These are phyloP conservation scores for Escovopsis sp. DNA, from an alignment of 2,329 filamentous ascomycete species.

Conservation along the genomic window DNA sequence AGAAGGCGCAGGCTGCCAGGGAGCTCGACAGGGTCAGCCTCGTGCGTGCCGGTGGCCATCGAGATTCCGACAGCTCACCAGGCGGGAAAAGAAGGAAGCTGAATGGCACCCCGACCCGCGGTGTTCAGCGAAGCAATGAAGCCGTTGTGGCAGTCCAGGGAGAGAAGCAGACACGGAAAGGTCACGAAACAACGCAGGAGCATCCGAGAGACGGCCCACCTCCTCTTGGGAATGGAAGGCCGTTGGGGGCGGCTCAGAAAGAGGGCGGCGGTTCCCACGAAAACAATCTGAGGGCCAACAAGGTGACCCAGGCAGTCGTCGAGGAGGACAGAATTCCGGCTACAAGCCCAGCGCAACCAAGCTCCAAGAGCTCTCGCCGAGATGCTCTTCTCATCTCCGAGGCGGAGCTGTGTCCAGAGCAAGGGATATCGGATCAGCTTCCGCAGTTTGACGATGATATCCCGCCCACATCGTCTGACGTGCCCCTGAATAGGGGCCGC, in stretches of 20 bases:
- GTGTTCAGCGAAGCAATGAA: background rate
- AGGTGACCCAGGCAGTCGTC: constrained; percentile 5
- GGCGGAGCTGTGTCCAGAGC: constrained; percentile 19
- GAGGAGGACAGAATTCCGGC: constrained; percentile 25
- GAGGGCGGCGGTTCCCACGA: constrained; percentile 7
- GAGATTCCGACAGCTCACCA: constrained; percentile 10
- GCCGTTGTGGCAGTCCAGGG: background rate
- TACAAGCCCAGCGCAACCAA: constrained; percentile 20
- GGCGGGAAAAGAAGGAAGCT: constrained; percentile 15
- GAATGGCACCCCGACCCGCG: background rate
- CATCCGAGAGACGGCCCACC: too few relatives aligned
- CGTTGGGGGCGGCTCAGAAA: constrained; percentile 19
- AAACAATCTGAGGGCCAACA: constrained; percentile 6
- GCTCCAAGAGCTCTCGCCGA: constrained; percentile 11
- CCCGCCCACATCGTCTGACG: constrained; percentile 1
- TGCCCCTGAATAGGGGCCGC: background rate
- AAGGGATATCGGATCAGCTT: constrained; percentile 8
- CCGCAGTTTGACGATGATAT: constrained; percentile 6
- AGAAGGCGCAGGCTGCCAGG: constrained; percentile 23
- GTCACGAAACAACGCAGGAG: constrained; percentile 11
- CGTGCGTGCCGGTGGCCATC: constrained; percentile 8
- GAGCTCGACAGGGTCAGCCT: constrained; percentile 27
- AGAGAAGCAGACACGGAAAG: background rate
- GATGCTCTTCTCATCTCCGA: constrained; percentile 12
- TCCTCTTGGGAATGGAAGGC: constrained; percentile 14